Evolutionary conservation across 768 basidiomycete species (phyloP).

Genomic region (Mycena venus): DNA sequence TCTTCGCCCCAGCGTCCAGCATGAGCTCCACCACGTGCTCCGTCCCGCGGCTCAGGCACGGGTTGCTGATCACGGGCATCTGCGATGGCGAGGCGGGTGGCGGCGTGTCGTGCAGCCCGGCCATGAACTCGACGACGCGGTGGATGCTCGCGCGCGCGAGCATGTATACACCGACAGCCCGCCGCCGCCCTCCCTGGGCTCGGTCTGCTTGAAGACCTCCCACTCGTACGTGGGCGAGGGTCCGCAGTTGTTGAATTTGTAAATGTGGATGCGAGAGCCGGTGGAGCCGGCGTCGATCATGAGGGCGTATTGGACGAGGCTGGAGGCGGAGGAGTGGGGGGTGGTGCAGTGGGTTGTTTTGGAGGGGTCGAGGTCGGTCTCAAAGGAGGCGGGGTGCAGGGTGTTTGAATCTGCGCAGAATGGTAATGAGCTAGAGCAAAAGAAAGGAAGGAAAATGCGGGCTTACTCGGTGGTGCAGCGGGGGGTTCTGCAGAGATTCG

Average conservation of each 20-base stretch:
- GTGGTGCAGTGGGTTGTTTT: constrained; percentile 80
- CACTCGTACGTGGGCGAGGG: constrained; percentile 87
- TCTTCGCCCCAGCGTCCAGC: constrained; percentile 54
- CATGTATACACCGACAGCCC: constrained; percentile 78
- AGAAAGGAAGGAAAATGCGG: background rate
- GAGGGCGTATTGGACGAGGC: constrained; percentile 91
- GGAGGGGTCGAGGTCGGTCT: constrained; percentile 80
- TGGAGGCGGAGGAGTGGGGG: constrained; percentile 61
- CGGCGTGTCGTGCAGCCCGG: constrained; percentile 49
- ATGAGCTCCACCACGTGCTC: constrained; percentile 74
- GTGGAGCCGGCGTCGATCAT: constrained; percentile 99
- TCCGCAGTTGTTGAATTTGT: constrained; percentile 96
- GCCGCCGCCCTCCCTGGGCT: constrained; percentile 66
- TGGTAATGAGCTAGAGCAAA: background rate
- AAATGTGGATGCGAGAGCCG: constrained; percentile 96
- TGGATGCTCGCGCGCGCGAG: constrained; percentile 88
- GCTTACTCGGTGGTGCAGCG: background rate
- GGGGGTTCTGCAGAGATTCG: background rate
- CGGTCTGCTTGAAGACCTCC: constrained; percentile 89
- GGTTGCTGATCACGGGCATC: constrained; percentile 72
- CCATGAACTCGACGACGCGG: constrained; percentile 91
- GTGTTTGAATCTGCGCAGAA: constrained; percentile 27
- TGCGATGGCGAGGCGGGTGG: constrained; percentile 8
- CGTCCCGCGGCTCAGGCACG: constrained; percentile 84
- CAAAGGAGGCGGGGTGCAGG: constrained; percentile 67